Evolutionary conservation across 495 filamentous ascomycete species (phyloP), one percentile per base, ranked within the genome.

Genomic region (Aspergillus affinis): DNA sequence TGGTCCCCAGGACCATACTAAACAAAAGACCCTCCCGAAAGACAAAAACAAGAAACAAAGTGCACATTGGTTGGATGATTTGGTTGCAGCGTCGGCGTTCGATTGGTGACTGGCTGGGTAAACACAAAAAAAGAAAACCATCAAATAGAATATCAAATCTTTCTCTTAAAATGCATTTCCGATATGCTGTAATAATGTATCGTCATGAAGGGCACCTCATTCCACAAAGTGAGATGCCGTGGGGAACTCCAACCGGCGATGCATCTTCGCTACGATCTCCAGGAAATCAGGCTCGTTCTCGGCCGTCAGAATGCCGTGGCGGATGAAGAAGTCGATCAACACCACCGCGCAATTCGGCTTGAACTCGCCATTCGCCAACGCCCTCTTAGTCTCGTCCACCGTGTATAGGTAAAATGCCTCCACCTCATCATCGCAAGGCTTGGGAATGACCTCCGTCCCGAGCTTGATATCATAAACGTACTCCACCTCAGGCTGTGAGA

Each of bases 301-400:
- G 12, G 81, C 71, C 1, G 88, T 96, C 64, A 95, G 67, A 55
- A 97, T 82, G 1, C 90, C 90, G 73, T 92, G 92, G 27, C 94
- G 79, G 59, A 96, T 76, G 73, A 98, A 92, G 80, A 98, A 98
- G 72, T 97, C 91, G 48, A 96, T 71, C 65, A 95, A 72, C 21
- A 95, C 81, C 56, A 93, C 65, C 2, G 89, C 88, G 69, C 93
- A 97, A 69, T 99, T 99, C 0, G 95, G 91, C 76, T 99, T 99
- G 77, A 96, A 97, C 60, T 88, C 81, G 1, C 89, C 90, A 50
- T 78, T 76, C 2, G 81, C 82, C 61, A 99, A 66, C 18, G 87
- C 86, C 57, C 82, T 78, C 77, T 87, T 78, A 4, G 93, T 86
- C 69, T 95, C 84, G 4, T 89, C 82, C 44, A 97, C 81, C 3